Evolutionary conservation across 306 rosid species (phyloP), one percentile per base, ranked within the genome.

Genomic region (Vigna hirtella): DNA sequence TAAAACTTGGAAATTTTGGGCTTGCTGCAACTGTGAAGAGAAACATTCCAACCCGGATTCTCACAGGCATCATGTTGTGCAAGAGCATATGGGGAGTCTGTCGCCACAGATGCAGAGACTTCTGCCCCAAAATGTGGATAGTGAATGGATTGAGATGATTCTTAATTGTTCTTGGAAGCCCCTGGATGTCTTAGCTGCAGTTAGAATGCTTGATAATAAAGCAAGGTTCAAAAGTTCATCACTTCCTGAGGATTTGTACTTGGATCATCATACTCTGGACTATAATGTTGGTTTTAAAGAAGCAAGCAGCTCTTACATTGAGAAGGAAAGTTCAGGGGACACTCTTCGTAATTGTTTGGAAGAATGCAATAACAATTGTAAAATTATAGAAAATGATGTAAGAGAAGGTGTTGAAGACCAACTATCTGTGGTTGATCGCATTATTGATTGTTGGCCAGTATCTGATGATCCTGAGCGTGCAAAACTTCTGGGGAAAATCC

Each of bases 1-100:
- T 69, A 88, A 86, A 82, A 85, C 90, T 6, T 96, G 98, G 98
- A 93, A 88, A 56, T 91, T 93, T 84, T 93, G 96, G 97, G 81
- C 73, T 67, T 96, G 99, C 84, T 87, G 97, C 83, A 78, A 80
- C 48, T 96, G 99, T 78, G 81, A 80, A 13, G 84, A 84, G 78
- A 93, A 83, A 77, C 87, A 81, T 77, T 66, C 85, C 20, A 83
- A 89, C 81, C 75, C 88, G 0, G 97, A 90, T 67, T 81, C 90
- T 85, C 92, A 90, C 59, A 84, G 86, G 82, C 94, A 85, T 73
- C 99, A 96, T 87, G 86, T 96, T 80, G 85, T 86, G 84, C 89
- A 93, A 70, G 97, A 86, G 66, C 99, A 96, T 89, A 79, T 91
- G 90, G 90, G 83, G 56, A 93, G 75, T 64, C 97, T 96, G 42